Conservation (phyloP, 2,329 filamentous ascomycete genomes). For the Blastomyces parvus region DNA sequence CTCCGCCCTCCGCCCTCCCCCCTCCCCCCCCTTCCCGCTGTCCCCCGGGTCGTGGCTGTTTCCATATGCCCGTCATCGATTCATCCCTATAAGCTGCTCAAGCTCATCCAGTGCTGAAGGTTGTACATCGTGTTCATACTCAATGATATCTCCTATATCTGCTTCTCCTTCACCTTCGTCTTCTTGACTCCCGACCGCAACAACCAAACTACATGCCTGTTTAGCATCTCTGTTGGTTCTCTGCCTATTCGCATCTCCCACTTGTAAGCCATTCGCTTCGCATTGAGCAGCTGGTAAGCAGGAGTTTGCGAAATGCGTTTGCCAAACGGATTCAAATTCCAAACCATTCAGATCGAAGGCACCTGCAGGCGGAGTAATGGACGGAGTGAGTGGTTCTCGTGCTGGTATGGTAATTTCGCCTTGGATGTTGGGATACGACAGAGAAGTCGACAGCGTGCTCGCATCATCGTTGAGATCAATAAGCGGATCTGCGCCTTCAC, state of each 20-base stretch:
- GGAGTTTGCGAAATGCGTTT: not conserved
- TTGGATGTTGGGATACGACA: not conserved
- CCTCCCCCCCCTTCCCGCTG: too few relatives aligned
- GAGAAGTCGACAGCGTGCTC: not conserved
- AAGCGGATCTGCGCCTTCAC: not conserved
- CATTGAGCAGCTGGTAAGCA: not conserved
- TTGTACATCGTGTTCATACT: constrained; percentile 11
- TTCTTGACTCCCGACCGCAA: not conserved
- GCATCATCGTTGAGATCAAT: not conserved
- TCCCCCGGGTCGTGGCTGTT: not conserved
- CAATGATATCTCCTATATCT: not conserved
- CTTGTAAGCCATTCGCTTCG: not conserved
- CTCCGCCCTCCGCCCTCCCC: too few relatives aligned
- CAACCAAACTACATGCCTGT: not conserved
- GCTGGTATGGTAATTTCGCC: not conserved
- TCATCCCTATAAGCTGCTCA: constrained; percentile 10
- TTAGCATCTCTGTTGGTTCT: not conserved
- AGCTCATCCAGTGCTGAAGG: constrained; percentile 14
- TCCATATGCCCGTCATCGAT: not conserved
- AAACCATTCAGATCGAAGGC: not conserved
- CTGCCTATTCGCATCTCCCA: not conserved
- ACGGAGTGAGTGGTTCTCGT: not conserved
- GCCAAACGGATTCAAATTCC: not conserved
- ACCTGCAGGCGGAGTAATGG: not conserved
- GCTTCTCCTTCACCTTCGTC: not conserved